These are phyloP conservation scores for Mrakiaceae sp. DNA, from an alignment of 1,284 basidiomycete species.

Conservation along the genomic window DNA sequence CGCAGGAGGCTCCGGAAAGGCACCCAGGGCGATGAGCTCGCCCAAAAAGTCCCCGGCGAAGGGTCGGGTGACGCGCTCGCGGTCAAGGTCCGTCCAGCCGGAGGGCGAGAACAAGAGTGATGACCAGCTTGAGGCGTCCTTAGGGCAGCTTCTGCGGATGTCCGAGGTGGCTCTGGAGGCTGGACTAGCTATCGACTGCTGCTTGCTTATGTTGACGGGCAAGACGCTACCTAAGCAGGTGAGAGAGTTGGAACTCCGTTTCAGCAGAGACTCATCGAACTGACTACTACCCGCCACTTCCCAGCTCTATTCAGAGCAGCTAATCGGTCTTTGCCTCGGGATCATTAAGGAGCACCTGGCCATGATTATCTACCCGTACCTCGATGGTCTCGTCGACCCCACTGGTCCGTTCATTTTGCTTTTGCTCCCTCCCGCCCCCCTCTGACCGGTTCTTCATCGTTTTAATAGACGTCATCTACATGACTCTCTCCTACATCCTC, in stretches of 20 bases:
- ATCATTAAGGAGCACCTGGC: conserved; percentile 68
- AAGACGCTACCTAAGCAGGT: conserved; percentile 76
- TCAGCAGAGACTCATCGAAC: too few relatives aligned
- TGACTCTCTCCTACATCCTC: conserved; percentile 26
- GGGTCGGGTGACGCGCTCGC: too few relatives aligned
- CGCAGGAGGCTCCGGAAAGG: too few relatives aligned
- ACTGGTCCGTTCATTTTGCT: conserved; percentile 23
- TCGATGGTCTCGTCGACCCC: conserved; percentile 53
- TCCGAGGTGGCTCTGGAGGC: conserved; percentile 56
- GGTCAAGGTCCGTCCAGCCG: conserved; percentile 27
- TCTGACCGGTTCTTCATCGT: neutral
- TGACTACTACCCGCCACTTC: neutral
- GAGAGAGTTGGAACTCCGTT: conserved; percentile 20
- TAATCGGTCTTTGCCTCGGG: conserved; percentile 64
- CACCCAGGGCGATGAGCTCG: too few relatives aligned
- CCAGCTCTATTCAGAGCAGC: conserved; percentile 82
- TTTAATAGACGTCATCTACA: conserved; percentile 43
- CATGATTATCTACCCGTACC: conserved; percentile 71
- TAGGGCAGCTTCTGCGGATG: conserved; percentile 40
- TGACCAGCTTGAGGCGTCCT: conserved; percentile 35
- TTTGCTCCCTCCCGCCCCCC: too few relatives aligned
- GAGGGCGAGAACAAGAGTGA: conserved; percentile 26
- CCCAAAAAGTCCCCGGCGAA: too few relatives aligned
- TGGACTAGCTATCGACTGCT: conserved; percentile 68
- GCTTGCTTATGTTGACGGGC: conserved; percentile 59